Percentiles rank a stretch among this genome's conserved stretches.
These are phyloP conservation scores for Mucor ambiguus DNA, from an alignment of 371 early-diverging fungal species.

Conservation along the genomic window DNA sequence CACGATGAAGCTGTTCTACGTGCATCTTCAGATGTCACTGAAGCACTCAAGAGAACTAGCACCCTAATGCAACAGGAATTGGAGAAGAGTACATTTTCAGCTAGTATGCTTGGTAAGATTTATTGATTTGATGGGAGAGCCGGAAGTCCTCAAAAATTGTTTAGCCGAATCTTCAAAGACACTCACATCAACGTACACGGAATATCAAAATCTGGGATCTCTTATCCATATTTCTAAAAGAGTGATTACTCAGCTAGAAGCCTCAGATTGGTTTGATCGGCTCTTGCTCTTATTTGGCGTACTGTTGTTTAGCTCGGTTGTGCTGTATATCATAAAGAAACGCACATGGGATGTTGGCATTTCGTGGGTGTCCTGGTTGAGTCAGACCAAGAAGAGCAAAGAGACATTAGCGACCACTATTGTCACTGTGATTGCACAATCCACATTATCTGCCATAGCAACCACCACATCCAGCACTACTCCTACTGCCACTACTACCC, in stretches of 20 bases:
- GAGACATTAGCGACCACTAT: not conserved
- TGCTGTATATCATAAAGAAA: conserved; percentile 68
- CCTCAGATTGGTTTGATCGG: conserved; percentile 74
- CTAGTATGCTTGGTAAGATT: conserved; percentile 63
- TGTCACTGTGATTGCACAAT: not conserved
- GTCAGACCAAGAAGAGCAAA: conserved; percentile 21
- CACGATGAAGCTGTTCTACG: conserved; percentile 49
- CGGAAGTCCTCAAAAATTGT: not conserved
- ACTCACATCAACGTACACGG: conserved; percentile 53
- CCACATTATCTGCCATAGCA: not conserved
- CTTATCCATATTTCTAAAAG: conserved; percentile 64
- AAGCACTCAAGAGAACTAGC: conserved; percentile 66
- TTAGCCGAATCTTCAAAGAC: conserved; percentile 70
- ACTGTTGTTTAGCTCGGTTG: conserved; percentile 62
- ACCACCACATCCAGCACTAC: not conserved
- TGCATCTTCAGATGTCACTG: conserved; percentile 64
- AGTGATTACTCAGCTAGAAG: conserved; percentile 68
- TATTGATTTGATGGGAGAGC: not conserved
- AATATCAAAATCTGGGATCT: conserved; percentile 67
- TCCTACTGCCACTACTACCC: not conserved
- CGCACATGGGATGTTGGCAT: conserved; percentile 70
- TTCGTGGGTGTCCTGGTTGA: conserved; percentile 54
- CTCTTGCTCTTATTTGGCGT: conserved; percentile 67
- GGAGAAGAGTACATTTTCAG: conserved; percentile 67
- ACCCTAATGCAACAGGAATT: conserved; percentile 77